Conservation (phyloP, 345 rosid genomes). For the Linum lewisii region DNA sequence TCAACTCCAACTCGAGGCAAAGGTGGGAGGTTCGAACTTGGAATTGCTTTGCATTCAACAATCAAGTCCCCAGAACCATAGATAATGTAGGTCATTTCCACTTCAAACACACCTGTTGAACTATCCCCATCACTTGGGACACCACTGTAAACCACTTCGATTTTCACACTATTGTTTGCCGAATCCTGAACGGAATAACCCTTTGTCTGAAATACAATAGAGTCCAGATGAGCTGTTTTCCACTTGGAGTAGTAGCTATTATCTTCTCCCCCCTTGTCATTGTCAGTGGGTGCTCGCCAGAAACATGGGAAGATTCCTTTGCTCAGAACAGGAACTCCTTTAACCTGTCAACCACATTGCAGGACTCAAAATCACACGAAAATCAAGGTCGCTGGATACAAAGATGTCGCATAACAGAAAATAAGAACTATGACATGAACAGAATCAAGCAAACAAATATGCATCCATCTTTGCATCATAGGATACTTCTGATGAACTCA, state of each 20-base stretch:
- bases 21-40: slow-evolving; percentile 71
- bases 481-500: too few relatives aligned
- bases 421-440: too few relatives aligned
- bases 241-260: slow-evolving; percentile 72
- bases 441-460: too few relatives aligned
- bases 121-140: slow-evolving; percentile 17
- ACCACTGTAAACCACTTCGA: slow-evolving; percentile 44
- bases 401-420: background rate
- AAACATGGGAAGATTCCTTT: slow-evolving; percentile 78
- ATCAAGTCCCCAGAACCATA: slow-evolving; percentile 72
- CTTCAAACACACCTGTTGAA: slow-evolving; percentile 40
- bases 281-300: slow-evolving; percentile 97
- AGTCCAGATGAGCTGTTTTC: slow-evolving; percentile 59
- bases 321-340: slow-evolving; percentile 58
- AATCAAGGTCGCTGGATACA: background rate
- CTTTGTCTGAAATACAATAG: slow-evolving; percentile 39
- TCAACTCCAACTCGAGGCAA: slow-evolving; percentile 86
- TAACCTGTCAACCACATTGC: slow-evolving; percentile 36
- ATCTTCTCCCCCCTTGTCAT: slow-evolving; percentile 85
- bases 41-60: slow-evolving; percentile 48
- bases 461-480: too few relatives aligned
- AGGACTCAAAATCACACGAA: background rate
- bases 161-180: slow-evolving; percentile 37
- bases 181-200: slow-evolving; percentile 47
- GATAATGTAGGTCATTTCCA: slow-evolving; percentile 46